Evolutionary conservation across 1,284 basidiomycete species (phyloP), one percentile per base, ranked within the genome.

Genomic region (Austroboletus sp.): DNA sequence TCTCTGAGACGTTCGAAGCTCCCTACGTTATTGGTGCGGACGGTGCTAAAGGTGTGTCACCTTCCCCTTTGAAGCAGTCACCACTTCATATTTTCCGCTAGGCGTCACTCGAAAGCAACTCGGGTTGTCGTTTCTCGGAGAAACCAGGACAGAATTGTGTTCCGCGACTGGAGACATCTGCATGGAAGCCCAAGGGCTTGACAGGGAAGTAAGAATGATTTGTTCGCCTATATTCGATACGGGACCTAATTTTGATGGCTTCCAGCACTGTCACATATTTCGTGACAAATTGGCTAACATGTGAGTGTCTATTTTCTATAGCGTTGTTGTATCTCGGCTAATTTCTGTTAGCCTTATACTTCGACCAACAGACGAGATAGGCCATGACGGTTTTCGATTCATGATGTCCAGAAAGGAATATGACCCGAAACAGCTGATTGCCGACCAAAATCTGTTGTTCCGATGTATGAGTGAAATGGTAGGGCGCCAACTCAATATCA

Each of bases 151-250:
- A 61, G 7, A 53, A 66, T 8, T 3, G 57, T 70, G n/a, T n/a
- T n/a, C n/a, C n/a, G n/a, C n/a, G n/a, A n/a, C n/a, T 3, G 75
- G 72, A 1, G 74, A 76, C 51, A 62, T 75, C 13, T 57, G 57
- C 26, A 11, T 61, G 7, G 48, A 50, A 7, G 48, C 65, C 1
- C 56, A 67, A 33, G 65, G 65, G 3, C n/a, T 71, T 7, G 57
- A 60, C 34, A 50, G 57, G 21, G 52, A 63, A 17, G 74, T 72
- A 45, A 5, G 64, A 47, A 17, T 3, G 0, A 10, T 27, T 7
- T 21, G 1, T 33, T 32, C 17, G 39, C 30, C 3, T 2, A 19
- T 17, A 36, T 9, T 0, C 8, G 41, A 25, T 16, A 3, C 6
- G 21, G 6, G 8, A 25, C 25, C 6, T 8, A 10, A 9, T 25